Evolutionary conservation across 108 stramenopile species (phyloP).

Genomic region (Nitzschia sp.): DNA sequence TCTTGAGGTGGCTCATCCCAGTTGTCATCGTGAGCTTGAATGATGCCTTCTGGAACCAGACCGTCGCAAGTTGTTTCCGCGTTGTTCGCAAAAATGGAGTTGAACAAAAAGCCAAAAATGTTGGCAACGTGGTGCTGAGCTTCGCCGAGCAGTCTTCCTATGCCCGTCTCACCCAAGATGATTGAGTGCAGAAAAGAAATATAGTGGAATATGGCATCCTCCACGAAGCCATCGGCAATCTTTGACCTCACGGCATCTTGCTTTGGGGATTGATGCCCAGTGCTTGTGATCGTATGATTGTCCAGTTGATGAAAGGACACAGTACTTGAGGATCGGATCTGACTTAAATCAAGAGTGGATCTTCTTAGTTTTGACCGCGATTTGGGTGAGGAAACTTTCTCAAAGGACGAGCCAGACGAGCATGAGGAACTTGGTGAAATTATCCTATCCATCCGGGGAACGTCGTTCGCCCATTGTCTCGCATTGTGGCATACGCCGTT

Average conservation of each 20-base stretch:
- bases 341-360: constrained; percentile 1
- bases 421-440: neutral
- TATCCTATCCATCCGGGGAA: neutral
- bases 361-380: neutral
- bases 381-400: neutral
- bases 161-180: neutral
- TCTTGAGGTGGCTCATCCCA: neutral
- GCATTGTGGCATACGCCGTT: too few relatives aligned
- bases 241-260: neutral
- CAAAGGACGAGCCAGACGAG: neutral
- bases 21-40: neutral
- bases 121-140: neutral
- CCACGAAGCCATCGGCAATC: neutral
- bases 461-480: neutral
- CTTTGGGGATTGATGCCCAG: neutral
- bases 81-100: constrained; percentile 1
- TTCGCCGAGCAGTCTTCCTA: neutral
- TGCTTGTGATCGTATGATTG: too few relatives aligned
- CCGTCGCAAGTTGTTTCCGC: neutral
- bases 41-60: neutral
- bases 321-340: neutral
- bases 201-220: neutral
- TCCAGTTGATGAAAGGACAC: neutral
- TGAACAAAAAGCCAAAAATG: neutral
- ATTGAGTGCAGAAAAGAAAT: neutral